Conservation (phyloP, 1,284 basidiomycete genomes). For the Puccinia coronata region DNA sequence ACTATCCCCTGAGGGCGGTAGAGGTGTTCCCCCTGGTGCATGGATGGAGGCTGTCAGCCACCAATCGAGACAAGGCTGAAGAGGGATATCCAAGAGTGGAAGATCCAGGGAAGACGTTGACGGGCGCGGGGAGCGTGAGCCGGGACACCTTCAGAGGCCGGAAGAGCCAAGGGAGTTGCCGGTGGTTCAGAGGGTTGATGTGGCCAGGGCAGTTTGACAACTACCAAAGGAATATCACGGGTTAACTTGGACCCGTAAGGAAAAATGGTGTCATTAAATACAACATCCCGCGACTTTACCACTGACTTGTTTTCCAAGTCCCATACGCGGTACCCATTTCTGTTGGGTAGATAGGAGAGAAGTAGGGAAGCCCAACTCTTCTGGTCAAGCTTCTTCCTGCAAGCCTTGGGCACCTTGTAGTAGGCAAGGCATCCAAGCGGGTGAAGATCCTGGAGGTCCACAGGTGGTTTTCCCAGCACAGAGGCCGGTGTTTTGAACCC, state of each 20-base stretch:
- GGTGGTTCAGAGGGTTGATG: too few species aligned
- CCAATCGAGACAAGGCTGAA: too few species aligned
- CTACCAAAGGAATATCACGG: neutral
- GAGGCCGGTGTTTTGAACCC: neutral
- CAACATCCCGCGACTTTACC: neutral
- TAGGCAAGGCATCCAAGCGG: neutral
- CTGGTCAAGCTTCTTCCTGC: neutral
- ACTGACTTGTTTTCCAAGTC: neutral
- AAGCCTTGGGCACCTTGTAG: neutral
- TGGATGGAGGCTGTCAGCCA: too few species aligned
- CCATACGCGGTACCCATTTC: constrained; percentile 13
- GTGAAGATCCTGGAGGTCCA: too few species aligned
- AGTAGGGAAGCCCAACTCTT: neutral
- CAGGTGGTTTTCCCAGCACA: too few species aligned
- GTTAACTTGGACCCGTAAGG: neutral
- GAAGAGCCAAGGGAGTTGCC: too few species aligned
- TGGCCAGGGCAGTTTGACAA: neutral
- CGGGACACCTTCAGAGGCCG: too few species aligned
- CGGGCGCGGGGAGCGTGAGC: too few species aligned
- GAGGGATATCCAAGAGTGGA: too few species aligned
- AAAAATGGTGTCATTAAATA: neutral
- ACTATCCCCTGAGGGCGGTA: too few species aligned
- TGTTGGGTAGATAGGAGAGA: neutral
- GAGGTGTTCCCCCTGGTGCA: too few species aligned
- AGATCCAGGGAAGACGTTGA: too few species aligned